These are phyloP conservation scores for Mikania micrantha DNA, from an alignment of 129 eudicot genomes.

Conservation along the genomic window DNA sequence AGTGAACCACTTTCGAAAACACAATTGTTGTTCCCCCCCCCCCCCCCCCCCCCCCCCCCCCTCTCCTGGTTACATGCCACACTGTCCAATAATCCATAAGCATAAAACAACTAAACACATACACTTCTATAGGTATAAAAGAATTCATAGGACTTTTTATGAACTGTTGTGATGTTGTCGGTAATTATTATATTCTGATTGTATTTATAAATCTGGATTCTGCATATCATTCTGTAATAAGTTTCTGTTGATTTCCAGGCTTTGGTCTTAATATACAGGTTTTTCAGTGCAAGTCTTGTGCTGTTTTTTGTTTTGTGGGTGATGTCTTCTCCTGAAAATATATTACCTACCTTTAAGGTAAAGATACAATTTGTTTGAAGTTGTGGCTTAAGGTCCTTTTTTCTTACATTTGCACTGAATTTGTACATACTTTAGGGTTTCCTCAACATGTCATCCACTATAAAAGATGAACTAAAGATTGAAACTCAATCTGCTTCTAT, in stretches of 20 bases:
- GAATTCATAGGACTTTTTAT: not conserved
- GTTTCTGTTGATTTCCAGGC: conserved; percentile 62
- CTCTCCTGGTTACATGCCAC: too few relatives aligned
- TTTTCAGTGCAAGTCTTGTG: conserved; percentile 76
- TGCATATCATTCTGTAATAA: conserved; percentile 9
- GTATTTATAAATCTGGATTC: conserved; percentile 5
- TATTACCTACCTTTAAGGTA: conserved; percentile 54
- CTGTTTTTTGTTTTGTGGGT: conserved; percentile 74
- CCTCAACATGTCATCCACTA: conserved; percentile 37
- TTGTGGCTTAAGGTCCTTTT: not conserved
- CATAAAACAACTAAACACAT: not conserved
- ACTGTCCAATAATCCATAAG: not conserved
- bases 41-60: too few relatives aligned
- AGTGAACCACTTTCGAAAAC: not conserved
- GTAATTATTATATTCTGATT: not conserved
- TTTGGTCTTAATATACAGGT: conserved; percentile 85
- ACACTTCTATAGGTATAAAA: not conserved
- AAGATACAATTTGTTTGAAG: conserved; percentile 2
- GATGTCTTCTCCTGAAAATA: conserved; percentile 56
- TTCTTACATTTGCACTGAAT: conserved; percentile 11
- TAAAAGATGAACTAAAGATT: conserved; percentile 57
- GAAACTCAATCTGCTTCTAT: conserved; percentile 33
- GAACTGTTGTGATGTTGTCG: not conserved
- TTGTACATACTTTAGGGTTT: conserved; percentile 36
- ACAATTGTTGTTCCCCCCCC: not conserved